phyloP scores from a whole-genome alignment of 2,329 filamentous ascomycete species.

The Coniochaeta prunicola region DNA sequence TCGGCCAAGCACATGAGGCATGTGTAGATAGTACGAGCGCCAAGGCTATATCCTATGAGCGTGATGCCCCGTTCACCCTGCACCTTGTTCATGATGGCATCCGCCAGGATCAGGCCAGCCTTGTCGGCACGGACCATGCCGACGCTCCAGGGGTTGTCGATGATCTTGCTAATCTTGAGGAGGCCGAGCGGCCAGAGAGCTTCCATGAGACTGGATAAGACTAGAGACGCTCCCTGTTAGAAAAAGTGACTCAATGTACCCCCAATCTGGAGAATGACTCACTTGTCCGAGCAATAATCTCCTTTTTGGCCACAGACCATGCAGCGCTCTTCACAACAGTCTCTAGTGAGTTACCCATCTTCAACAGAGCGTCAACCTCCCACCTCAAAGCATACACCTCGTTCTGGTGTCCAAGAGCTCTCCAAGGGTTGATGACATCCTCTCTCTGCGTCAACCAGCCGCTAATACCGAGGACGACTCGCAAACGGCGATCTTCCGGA shows the following conservation, averaged over 20 bases:
- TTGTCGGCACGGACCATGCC: slow-evolving; percentile 73
- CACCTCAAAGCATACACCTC: slow-evolving; percentile 81
- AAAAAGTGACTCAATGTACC: neutral
- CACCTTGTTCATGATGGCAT: slow-evolving; percentile 72
- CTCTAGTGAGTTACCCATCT: slow-evolving; percentile 70
- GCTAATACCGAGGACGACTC: slow-evolving; percentile 75
- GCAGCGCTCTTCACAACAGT: slow-evolving; percentile 71
- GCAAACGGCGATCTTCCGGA: slow-evolving; percentile 58
- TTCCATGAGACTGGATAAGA: slow-evolving; percentile 49
- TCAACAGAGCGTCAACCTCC: slow-evolving; percentile 71
- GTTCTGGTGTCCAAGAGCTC: slow-evolving; percentile 60
- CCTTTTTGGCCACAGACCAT: slow-evolving; percentile 62
- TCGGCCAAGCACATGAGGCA: slow-evolving; percentile 77
- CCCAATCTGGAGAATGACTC: slow-evolving; percentile 17
- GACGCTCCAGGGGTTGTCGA: slow-evolving; percentile 76
- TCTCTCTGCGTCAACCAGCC: slow-evolving; percentile 72
- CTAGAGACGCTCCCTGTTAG: slow-evolving; percentile 20
- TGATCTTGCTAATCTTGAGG: slow-evolving; percentile 62
- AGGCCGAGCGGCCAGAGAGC: slow-evolving; percentile 56
- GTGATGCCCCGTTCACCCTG: slow-evolving; percentile 78
- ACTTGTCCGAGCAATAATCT: slow-evolving; percentile 40
- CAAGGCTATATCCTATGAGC: slow-evolving; percentile 75
- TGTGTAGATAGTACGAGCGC: slow-evolving; percentile 74
- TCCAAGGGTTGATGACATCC: slow-evolving; percentile 73
- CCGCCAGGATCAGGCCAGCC: slow-evolving; percentile 63